Base-by-base conservation (phyloP, 441 rosid species). In the Metrosideros polymorpha region DNA sequence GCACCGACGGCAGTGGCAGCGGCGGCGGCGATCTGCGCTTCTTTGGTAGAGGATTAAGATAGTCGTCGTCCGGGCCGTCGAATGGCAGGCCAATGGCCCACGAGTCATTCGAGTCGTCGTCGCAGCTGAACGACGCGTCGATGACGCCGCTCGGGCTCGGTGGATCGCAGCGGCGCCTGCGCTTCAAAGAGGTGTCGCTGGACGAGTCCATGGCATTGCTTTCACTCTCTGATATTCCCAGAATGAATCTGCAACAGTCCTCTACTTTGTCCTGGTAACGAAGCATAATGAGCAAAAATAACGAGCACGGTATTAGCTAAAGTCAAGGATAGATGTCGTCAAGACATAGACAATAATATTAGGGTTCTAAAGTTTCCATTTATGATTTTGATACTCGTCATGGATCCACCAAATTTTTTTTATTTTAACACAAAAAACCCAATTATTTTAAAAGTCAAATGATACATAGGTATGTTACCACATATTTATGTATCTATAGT, bases 81-180 rank as follows among this genome's bases (percentile, higher is more conserved):
- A 50, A 83, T 10, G 92, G 55, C 27, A 88, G 82, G 75, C 84
- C 92, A 91, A 86, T 47, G 50, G 84, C 90, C 94, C 94, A 94
- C 42, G 94, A 92, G 55, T 94, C 95, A 85, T 86, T 91, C n/a
- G 98, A 92, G 92, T 90, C 47, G 9, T 66, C 19, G 47, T 18
- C 91, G 83, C 94, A 89, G 91, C 93, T 92, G 50, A 94, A 91
- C 66, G 87, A 47, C 90, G 85, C 91, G 87, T 93, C 94, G 39
- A 95, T 94, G 51, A 93, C 98, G 14, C 96, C 94, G 79, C 94
- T 94, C 5, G 97, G 96, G 84, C 97, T 94, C 75, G 1, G 29
- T 10, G 43, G 86, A n/a, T 79, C 91, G 32, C 27, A 59, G 61
- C 19, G 15, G 9, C 49, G 57, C 91, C 94, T 94, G 30, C 99